Conservation (phyloP, 106 monocot genomes). For the Dendrobium catenatum region DNA sequence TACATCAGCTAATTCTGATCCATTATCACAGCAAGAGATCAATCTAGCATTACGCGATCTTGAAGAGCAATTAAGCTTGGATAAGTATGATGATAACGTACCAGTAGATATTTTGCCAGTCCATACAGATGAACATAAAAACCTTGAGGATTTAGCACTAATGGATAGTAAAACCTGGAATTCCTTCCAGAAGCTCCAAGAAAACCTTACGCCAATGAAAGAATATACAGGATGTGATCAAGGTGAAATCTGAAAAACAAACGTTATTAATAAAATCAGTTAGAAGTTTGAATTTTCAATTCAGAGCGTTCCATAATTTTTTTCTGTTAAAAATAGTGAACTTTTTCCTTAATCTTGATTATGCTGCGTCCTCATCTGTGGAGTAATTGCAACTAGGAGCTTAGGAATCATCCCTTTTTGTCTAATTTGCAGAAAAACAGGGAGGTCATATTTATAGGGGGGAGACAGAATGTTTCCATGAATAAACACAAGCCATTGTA, state of each 20-base stretch:
- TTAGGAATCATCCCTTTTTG: no score
- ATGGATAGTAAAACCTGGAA: not conserved
- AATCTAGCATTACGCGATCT: slow-evolving; percentile 3
- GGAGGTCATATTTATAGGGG: no score
- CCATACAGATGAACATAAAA: not conserved
- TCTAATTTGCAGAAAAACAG: no score
- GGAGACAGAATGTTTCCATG: no score
- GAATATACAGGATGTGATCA: not conserved
- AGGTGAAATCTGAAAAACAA: slow-evolving; percentile 1
- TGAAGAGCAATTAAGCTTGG: slow-evolving; percentile 12
- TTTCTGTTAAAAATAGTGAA: no score
- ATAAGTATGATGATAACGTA: slow-evolving; percentile 5
- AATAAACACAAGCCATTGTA: no score
- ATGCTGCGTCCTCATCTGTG: no score
- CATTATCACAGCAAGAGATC: not conserved
- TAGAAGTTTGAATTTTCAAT: no score
- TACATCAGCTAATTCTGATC: not conserved
- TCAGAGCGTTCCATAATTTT: no score
- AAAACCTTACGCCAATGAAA: not conserved
- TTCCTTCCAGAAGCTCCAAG: not conserved
- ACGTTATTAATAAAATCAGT: not conserved
- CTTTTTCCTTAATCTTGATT: no score
- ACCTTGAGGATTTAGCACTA: not conserved
- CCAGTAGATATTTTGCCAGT: not conserved
- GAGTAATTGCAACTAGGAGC: no score